These are phyloP conservation scores for Mortierella claussenii DNA, from an alignment of 192 early-diverging fungal genomes.

Conservation along the genomic window DNA sequence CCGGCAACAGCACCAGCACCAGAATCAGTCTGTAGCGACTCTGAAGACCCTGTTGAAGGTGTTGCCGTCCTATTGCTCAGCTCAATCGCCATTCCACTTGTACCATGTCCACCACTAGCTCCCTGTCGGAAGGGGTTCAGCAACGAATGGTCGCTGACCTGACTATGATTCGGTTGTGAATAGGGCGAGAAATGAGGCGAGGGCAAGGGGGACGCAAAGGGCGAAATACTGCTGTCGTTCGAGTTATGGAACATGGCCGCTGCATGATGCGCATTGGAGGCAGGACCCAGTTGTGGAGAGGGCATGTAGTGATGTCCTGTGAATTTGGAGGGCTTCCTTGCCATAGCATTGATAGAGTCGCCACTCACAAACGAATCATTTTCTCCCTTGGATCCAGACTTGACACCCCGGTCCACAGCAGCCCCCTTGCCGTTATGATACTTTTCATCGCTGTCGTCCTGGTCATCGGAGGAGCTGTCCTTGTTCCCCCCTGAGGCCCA, in stretches of 20 bases:
- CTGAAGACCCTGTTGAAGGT: neutral
- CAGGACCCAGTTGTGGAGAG: conserved; percentile 3
- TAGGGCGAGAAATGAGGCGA: conserved; percentile 34
- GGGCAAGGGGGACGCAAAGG: conserved; percentile 5
- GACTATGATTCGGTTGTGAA: conserved; percentile 24
- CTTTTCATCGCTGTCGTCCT: neutral
- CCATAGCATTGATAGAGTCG: neutral
- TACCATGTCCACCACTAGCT: neutral
- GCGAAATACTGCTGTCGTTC: conserved; percentile 7
- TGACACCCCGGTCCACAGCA: neutral
- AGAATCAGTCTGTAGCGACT: neutral
- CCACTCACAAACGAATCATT: neutral
- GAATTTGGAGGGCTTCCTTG: conserved; percentile 27
- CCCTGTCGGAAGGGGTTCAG: conserved; percentile 30
- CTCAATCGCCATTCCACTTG: conserved; percentile 12
- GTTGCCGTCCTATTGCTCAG: neutral
- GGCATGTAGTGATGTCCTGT: conserved; percentile 43
- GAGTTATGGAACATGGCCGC: neutral
- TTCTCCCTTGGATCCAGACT: neutral
- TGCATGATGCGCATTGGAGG: neutral
- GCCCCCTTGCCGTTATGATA: neutral
- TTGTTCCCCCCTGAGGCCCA: conserved; percentile 17
- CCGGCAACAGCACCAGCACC: too few species aligned
- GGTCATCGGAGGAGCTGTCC: neutral
- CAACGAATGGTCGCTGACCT: conserved; percentile 30